These are phyloP conservation scores for Exophiala sp. DNA, from an alignment of 2,329 filamentous ascomycete genomes.

Conservation along the genomic window DNA sequence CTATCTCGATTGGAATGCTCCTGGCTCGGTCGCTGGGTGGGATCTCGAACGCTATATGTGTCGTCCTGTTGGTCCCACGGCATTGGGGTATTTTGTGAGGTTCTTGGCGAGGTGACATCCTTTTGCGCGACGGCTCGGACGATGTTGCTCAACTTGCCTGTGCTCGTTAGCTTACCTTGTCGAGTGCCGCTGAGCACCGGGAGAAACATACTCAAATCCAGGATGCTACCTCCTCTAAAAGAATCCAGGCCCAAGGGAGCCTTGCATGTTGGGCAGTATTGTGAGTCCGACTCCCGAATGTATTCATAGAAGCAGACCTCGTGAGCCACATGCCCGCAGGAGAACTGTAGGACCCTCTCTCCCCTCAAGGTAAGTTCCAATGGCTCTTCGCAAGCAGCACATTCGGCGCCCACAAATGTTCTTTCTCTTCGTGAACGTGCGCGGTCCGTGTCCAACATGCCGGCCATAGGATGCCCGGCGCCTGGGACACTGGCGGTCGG, in stretches of 20 bases:
- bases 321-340: constrained; percentile 93
- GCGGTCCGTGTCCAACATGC: constrained; percentile 68
- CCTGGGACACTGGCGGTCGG: constrained; percentile 23
- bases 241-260: constrained; percentile 87
- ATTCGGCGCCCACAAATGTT: constrained; percentile 91
- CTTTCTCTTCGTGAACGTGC: constrained; percentile 76
- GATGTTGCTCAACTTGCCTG: constrained; percentile 92
- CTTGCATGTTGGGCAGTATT: constrained; percentile 91
- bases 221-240: constrained; percentile 82
- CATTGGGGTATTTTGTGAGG: constrained; percentile 52
- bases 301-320: constrained; percentile 99
- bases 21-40: constrained; percentile 17
- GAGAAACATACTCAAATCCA: constrained; percentile 66
- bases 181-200: constrained; percentile 7
- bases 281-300: constrained; percentile 87
- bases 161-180: constrained; percentile 27
- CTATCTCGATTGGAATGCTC: constrained; percentile 37
- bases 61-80: constrained; percentile 50
- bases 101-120: constrained; percentile 52
- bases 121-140: constrained; percentile 71
- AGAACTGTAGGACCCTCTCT: constrained; percentile 90
- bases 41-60: constrained; percentile 21
- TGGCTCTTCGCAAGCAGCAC: constrained; percentile 93
- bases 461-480: constrained; percentile 45
- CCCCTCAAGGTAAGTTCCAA: constrained; percentile 90